phyloP scores from a whole-genome alignment of 2,329 filamentous ascomycete genomes.

The Diaporthe sp. region DNA sequence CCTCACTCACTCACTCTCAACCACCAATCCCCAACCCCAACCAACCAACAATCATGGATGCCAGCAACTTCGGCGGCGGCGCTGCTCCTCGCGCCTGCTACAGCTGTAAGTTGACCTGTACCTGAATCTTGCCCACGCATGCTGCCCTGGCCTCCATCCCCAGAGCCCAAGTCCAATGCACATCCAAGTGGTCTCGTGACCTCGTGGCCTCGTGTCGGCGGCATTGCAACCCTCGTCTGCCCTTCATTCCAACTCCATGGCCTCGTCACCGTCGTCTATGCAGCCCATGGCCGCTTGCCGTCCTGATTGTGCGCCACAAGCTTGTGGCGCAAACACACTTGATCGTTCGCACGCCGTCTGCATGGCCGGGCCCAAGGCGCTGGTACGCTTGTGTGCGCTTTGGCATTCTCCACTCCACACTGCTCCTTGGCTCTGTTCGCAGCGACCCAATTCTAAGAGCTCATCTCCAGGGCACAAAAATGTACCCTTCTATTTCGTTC shows the following conservation, averaged over 20 bases:
- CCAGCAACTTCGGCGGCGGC: slow-evolving; percentile 46
- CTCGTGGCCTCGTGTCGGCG: slow-evolving; percentile 10
- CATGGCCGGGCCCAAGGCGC: neutral
- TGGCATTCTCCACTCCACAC: neutral
- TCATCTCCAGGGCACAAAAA: slow-evolving; percentile 35
- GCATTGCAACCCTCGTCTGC: neutral
- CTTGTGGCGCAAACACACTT: neutral
- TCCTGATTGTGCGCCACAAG: neutral
- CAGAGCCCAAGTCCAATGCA: slow-evolving; percentile 32
- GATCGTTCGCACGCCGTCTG: neutral
- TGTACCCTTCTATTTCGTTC: slow-evolving; percentile 36
- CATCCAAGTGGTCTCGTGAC: slow-evolving; percentile 15
- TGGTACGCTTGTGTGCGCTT: slow-evolving; percentile 16
- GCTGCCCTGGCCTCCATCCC: slow-evolving; percentile 33
- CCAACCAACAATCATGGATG: slow-evolving; percentile 52
- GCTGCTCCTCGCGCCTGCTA: slow-evolving; percentile 58
- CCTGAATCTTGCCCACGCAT: slow-evolving; percentile 41
- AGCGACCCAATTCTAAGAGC: slow-evolving; percentile 42
- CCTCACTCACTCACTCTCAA: slow-evolving; percentile 32
- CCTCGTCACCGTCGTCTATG: slow-evolving; percentile 1
- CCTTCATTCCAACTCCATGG: neutral
- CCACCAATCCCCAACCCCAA: slow-evolving; percentile 34
- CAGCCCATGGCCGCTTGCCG: neutral
- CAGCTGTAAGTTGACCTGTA: slow-evolving; percentile 60
- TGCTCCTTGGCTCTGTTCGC: slow-evolving; percentile 11